Evolutionary conservation across 1,284 basidiomycete species (phyloP).

Genomic region (Earliella scabrosa): DNA sequence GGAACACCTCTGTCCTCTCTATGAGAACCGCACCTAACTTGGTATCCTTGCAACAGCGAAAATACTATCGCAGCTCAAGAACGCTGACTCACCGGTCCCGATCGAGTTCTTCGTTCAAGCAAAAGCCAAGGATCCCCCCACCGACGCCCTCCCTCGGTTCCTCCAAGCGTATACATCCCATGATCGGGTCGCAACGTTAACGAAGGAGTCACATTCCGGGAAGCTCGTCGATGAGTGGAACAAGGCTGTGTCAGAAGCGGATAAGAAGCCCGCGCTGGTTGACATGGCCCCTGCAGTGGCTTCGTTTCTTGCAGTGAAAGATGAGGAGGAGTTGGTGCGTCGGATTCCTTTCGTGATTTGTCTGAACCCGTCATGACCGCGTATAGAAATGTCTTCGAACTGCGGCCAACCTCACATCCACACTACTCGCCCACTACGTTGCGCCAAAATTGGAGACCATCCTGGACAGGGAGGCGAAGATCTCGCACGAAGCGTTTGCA

Average conservation of each 20-base stretch:
- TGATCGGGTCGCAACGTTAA: constrained; percentile 68
- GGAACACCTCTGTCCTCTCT: constrained; percentile 2
- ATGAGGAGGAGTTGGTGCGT: constrained; percentile 88
- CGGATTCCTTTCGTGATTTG: not conserved
- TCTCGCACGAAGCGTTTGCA: constrained; percentile 87
- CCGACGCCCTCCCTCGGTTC: constrained; percentile 69
- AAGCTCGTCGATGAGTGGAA: constrained; percentile 86
- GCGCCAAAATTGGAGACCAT: constrained; percentile 89
- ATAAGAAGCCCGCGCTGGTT: constrained; percentile 69
- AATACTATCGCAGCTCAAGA: constrained; percentile 73
- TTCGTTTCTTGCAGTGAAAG: constrained; percentile 84
- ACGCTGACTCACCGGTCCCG: constrained; percentile 53
- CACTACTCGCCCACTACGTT: constrained; percentile 86
- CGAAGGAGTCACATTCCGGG: constrained; percentile 81
- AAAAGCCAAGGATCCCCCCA: constrained; percentile 74
- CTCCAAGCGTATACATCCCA: constrained; percentile 57
- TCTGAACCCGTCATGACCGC: not conserved
- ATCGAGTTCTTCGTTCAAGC: constrained; percentile 74
- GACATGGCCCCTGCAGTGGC: constrained; percentile 84
- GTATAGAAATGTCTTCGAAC: constrained; percentile 75
- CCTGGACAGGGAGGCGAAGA: constrained; percentile 89
- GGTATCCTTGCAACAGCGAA: constrained; percentile 54
- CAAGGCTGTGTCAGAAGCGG: constrained; percentile 54
- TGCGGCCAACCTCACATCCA: constrained; percentile 84
- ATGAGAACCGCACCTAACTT: constrained; percentile 18